Evolutionary conservation across 1,284 basidiomycete species (phyloP), one percentile per base, ranked within the genome.

Genomic region (Phellinidium pouzarii): DNA sequence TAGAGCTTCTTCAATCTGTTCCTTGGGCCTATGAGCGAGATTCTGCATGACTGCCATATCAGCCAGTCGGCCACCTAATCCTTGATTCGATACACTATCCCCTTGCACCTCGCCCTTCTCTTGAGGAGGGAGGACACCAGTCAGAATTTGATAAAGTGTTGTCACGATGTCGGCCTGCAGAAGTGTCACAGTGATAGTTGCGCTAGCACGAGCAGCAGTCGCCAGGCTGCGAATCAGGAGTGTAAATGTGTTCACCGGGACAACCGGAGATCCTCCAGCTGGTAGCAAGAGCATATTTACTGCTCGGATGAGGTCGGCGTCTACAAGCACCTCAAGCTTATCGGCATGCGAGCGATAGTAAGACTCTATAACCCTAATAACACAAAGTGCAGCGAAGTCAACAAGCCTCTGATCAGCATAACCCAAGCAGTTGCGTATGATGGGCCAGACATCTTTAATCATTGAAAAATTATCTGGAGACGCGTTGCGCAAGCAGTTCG

Each of bases 41-140:
- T 95, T 98, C 70, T 98, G 92, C 81, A 98, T 91, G 31, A 99
- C 91, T 5, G 91, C 89, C 91, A 98, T 94, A 66, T 98, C 94
- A 3, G 90, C 89, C 5, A 94, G 68, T 20, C 91, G 88, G 31
- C 88, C 89, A 25, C 87, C 88, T 1, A 92, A 69, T 7, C 88
- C 88, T 65, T 91, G 88, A 1, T 83, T 81, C 20, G 70, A 71
- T 4, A 63, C 68, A 1, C 79, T 77, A 55, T 74, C 76, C 14
- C 86, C 86, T 63, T 87, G 80, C 61, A 87, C 86, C 41, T 76
- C 71, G 31, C 74, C 75, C 31, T 34, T 68, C 69, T 14, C 63
- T 71, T 36, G 74, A 71, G 17, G 74, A 73, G 91, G 93, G 2
- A 92, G 67, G 6, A 95, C 91, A 23, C 94, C 94, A 0, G 93